phyloP scores from a whole-genome alignment of 192 early-diverging fungal species.

The Coemansia asiatica region DNA sequence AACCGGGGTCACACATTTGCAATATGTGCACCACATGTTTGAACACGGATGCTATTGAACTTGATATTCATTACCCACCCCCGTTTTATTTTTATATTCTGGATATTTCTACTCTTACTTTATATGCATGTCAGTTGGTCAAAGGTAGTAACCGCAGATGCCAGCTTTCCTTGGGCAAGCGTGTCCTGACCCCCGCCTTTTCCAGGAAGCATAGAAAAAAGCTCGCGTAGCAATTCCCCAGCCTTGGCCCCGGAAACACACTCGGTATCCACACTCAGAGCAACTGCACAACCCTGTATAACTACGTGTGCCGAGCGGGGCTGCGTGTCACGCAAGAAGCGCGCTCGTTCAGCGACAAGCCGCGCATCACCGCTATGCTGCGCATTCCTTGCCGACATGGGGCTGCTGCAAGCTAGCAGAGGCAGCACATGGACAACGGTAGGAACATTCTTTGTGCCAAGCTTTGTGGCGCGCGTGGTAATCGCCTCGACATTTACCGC shows the following conservation, averaged over 20 bases:
- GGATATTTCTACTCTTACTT: background rate
- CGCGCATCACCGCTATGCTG: constrained; percentile 12
- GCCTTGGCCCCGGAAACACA: constrained; percentile 75
- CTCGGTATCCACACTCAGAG: constrained; percentile 74
- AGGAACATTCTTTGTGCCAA: constrained; percentile 18
- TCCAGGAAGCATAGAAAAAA: constrained; percentile 65
- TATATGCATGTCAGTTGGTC: constrained; percentile 19
- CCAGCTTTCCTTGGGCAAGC: constrained; percentile 36
- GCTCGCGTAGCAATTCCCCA: constrained; percentile 66
- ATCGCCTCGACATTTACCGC: constrained; percentile 20
- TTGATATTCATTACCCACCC: too few relatives aligned
- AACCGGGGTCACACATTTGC: too few relatives aligned
- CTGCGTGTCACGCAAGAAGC: constrained; percentile 27
- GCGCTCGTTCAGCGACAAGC: constrained; percentile 34
- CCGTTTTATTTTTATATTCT: background rate
- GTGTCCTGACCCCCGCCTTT: constrained; percentile 40
- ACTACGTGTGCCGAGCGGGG: constrained; percentile 54
- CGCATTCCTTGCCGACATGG: background rate
- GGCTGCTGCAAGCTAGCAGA: background rate
- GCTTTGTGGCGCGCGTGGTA: constrained; percentile 30
- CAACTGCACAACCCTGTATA: constrained; percentile 72
- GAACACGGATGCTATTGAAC: too few relatives aligned
- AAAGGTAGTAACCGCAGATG: constrained; percentile 19
- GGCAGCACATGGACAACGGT: constrained; percentile 28
- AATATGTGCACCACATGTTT: too few relatives aligned